Evolutionary conservation across 176 grass and related monocot genomes (phyloP).

Genomic region (Bothriochloa decipiens): DNA sequence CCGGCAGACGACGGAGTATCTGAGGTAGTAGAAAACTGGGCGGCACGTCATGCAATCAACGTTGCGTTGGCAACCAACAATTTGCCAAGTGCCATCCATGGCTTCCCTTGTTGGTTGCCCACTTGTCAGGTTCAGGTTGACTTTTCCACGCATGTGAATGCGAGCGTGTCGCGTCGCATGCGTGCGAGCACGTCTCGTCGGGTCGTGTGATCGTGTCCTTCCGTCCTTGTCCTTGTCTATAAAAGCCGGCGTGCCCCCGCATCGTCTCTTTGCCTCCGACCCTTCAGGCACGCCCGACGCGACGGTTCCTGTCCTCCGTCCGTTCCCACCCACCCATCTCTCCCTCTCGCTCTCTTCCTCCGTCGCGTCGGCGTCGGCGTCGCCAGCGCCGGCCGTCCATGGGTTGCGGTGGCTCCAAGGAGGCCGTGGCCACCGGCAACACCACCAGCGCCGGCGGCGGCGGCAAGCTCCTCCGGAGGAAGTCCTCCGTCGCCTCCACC

Average conservation of each 20-base stretch:
- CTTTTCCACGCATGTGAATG: slow-evolving; percentile 11
- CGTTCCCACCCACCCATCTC: neutral
- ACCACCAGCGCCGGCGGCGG: slow-evolving; percentile 18
- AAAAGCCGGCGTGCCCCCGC: slow-evolving; percentile 14
- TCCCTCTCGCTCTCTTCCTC: neutral
- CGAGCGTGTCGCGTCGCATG: neutral
- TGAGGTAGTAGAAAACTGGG: neutral
- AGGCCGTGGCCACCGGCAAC: slow-evolving; percentile 82
- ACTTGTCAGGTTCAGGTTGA: neutral
- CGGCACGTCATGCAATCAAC: neutral
- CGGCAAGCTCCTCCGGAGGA: slow-evolving; percentile 53
- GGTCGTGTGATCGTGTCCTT: neutral
- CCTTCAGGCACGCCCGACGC: slow-evolving; percentile 35
- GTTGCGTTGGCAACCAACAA: neutral
- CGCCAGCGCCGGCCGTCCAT: slow-evolving; percentile 50
- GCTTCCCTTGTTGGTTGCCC: neutral
- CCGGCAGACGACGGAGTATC: slow-evolving; percentile 17
- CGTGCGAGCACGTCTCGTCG: neutral
- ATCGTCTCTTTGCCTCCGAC: slow-evolving; percentile 43
- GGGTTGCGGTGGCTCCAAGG: slow-evolving; percentile 91
- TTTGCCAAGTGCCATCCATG: neutral
- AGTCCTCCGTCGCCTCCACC: slow-evolving; percentile 48
- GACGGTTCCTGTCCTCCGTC: slow-evolving; percentile 39
- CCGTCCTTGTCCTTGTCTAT: neutral
- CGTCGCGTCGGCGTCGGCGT: slow-evolving; percentile 5